A percentile compares a stretch with the other conserved stretches of the same genome.
Conservation (phyloP, 2,329 filamentous ascomycete species). For the Fusarium mangiferae region DNA sequence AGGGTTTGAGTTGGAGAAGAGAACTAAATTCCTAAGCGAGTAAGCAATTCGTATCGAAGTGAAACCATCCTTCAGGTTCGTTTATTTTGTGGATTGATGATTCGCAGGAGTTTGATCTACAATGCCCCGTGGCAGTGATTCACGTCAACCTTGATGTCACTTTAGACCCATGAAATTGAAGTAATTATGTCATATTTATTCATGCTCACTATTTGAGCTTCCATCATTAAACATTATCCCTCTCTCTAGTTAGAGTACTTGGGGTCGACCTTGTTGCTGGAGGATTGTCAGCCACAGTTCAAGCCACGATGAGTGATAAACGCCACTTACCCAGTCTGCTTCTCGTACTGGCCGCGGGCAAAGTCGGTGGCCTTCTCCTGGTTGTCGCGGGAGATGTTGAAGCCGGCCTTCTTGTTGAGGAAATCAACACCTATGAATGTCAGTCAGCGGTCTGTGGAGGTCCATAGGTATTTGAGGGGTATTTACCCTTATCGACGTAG, state of each 20-base stretch:
- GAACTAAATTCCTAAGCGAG: slow-evolving; percentile 6
- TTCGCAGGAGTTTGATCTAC: not conserved
- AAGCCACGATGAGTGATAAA: not conserved
- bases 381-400: slow-evolving; percentile 47
- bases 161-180: not conserved
- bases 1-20: not conserved
- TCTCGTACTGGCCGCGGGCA: slow-evolving; percentile 50
- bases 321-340: slow-evolving; percentile 49
- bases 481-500: slow-evolving; percentile 53
- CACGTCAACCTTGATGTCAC: not conserved
- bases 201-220: slow-evolving; percentile 27
- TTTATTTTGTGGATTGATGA: slow-evolving; percentile 7
- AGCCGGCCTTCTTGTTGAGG: slow-evolving; percentile 49
- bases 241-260: slow-evolving; percentile 52
- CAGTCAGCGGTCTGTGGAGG: not conserved
- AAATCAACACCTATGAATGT: slow-evolving; percentile 43
- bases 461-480: rapidly evolving
- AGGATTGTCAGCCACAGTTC: slow-evolving; percentile 3
- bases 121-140: not conserved
- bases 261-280: slow-evolving; percentile 36
- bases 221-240: slow-evolving; percentile 15
- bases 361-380: slow-evolving; percentile 54
- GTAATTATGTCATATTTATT: slow-evolving; percentile 31
- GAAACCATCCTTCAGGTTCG: not conserved
- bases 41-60: not conserved